Evolutionary conservation across 164 flowering plant species (phyloP).

Genomic region (Tetracentron sinense): DNA sequence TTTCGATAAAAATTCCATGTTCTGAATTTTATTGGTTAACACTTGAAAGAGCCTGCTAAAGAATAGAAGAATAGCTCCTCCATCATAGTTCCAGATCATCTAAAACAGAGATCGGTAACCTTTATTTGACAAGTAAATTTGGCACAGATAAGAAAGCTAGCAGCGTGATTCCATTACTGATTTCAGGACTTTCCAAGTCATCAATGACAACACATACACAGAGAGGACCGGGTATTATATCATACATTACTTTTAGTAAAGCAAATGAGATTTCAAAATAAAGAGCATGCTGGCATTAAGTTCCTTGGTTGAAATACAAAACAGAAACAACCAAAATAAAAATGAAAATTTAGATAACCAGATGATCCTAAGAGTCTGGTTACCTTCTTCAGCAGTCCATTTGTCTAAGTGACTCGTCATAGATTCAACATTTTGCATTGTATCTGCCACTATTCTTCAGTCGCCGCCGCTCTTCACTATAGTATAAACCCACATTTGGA

Average conservation of each 20-base stretch:
- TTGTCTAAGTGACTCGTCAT: neutral
- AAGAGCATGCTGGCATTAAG: neutral
- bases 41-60: neutral
- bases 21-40: neutral
- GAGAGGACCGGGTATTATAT: neutral
- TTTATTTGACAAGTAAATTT: neutral
- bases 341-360: neutral
- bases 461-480: neutral
- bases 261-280: neutral
- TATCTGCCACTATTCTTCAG: neutral
- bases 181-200: no score
- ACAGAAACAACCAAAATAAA: neutral
- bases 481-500: neutral
- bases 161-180: neutral
- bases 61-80: neutral
- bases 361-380: neutral
- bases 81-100: neutral
- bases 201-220: neutral
- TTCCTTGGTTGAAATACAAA: neutral
- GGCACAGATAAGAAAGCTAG: neutral
- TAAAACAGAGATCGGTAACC: neutral
- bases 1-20: neutral
- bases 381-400: slow-evolving; percentile 9
- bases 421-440: slow-evolving; percentile 2
- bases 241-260: neutral